These are phyloP conservation scores for Stephanodiscus triporus DNA, from an alignment of 108 stramenopile species.

Conservation along the genomic window DNA sequence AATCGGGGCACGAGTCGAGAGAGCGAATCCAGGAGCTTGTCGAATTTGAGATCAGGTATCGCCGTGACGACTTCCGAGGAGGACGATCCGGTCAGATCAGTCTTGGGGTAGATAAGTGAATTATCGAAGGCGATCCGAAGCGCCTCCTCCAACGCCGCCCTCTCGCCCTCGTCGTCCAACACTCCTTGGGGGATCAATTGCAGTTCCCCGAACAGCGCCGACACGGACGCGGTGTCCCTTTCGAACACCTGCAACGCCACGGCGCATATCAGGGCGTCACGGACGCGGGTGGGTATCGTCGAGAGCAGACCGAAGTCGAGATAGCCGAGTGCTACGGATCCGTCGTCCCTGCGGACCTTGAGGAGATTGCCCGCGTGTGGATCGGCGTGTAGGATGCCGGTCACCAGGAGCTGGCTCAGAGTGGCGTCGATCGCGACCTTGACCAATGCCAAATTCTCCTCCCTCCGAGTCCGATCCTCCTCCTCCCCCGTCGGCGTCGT, in stretches of 20 bases:
- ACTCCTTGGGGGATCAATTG: conserved; percentile 64
- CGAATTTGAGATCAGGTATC: conserved; percentile 73
- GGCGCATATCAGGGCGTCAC: conserved; percentile 80
- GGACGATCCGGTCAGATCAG: background rate
- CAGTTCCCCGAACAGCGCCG: conserved; percentile 74
- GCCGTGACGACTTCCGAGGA: conserved; percentile 28
- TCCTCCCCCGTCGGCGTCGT: conserved; percentile 18
- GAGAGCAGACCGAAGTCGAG: conserved; percentile 78
- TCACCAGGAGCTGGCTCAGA: conserved; percentile 71
- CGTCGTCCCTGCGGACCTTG: conserved; percentile 51
- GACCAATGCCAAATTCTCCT: conserved; percentile 68
- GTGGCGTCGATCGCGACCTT: conserved; percentile 76
- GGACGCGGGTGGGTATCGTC: conserved; percentile 61
- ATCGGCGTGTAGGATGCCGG: conserved; percentile 74
- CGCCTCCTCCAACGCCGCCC: conserved; percentile 51
- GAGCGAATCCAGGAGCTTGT: conserved; percentile 68
- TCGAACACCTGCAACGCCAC: conserved; percentile 75
- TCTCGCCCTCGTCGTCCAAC: conserved; percentile 55
- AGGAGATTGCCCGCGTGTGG: conserved; percentile 80
- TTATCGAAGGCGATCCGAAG: conserved; percentile 54
- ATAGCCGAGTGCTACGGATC: conserved; percentile 56
- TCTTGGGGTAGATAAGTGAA: conserved; percentile 48
- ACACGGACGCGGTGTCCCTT: conserved; percentile 66
- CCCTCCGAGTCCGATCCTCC: conserved; percentile 9
- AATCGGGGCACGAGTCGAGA: conserved; percentile 72